These are phyloP conservation scores for Bocquillonia castaneifolia DNA, from an alignment of 441 rosid genomes.

Conservation along the genomic window DNA sequence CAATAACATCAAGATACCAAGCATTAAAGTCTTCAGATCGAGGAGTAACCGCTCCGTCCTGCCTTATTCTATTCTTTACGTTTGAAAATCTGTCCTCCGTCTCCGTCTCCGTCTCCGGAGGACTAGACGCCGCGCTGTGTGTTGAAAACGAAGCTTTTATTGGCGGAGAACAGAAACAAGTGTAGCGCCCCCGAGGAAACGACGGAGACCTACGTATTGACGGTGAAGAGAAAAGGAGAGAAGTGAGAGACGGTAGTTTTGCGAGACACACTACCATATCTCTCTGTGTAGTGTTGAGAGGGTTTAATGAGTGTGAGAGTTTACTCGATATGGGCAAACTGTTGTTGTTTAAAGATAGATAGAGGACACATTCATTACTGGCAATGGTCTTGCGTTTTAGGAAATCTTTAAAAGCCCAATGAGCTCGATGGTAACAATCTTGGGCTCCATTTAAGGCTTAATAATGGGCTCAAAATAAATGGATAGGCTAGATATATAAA, in stretches of 20 bases:
- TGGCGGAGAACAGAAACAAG: constrained; percentile 22
- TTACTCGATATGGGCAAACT: no score
- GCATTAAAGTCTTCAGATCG: constrained; percentile 89
- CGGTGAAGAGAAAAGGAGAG: constrained; percentile 37
- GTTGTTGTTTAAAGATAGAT: no score
- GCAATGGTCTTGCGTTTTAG: no score
- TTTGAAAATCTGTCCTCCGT: constrained; percentile 42
- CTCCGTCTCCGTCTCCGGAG: constrained; percentile 54
- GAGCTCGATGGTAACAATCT: no score
- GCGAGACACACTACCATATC: constrained; percentile 50
- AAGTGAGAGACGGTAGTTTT: constrained; percentile 54
- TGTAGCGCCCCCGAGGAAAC: constrained; percentile 28
- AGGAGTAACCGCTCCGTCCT: constrained; percentile 64
- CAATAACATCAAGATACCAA: constrained; percentile 84
- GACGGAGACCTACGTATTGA: constrained; percentile 40
- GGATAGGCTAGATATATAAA: no score
- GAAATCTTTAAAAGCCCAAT: no score
- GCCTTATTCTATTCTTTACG: constrained; percentile 32
- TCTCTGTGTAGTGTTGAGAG: neutral
- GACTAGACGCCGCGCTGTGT: constrained; percentile 44
- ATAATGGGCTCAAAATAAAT: no score
- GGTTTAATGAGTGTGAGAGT: no score
- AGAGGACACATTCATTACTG: no score
- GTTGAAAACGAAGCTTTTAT: constrained; percentile 37
- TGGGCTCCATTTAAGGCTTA: no score